Conservation (phyloP, 148 eudicot genomes). For the Vaccinium darrowii region DNA sequence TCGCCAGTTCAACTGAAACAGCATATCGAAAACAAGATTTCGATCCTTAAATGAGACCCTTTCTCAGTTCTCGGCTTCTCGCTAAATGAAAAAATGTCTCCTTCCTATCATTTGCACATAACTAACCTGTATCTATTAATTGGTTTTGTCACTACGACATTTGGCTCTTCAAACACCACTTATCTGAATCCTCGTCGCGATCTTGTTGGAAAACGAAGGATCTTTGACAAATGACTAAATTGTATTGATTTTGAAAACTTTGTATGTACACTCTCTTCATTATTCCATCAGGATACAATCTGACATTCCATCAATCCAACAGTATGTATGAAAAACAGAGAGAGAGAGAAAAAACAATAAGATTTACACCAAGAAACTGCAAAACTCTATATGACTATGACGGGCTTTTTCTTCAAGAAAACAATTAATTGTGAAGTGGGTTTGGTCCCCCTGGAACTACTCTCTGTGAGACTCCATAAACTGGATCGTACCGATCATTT, state of each 20-base stretch:
- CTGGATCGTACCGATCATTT: constrained; percentile 7
- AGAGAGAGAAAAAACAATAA: neutral
- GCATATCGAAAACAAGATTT: too few species aligned
- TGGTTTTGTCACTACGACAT: too few species aligned
- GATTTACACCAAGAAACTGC: constrained; percentile 15
- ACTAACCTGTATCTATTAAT: too few species aligned
- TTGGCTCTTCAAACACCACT: too few species aligned
- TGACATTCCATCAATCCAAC: constrained; percentile 10
- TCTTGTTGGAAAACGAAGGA: neutral
- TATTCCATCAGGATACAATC: neutral
- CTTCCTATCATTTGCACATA: too few species aligned
- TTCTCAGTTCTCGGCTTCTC: too few species aligned
- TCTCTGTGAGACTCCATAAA: constrained; percentile 39
- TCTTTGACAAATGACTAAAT: neutral
- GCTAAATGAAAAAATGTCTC: too few species aligned
- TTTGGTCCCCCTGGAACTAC: constrained; percentile 66
- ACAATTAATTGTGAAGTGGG: constrained; percentile 67
- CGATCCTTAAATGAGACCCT: too few species aligned
- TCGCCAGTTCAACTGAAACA: too few species aligned
- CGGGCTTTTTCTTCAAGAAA: constrained; percentile 13
- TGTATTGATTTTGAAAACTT: neutral
- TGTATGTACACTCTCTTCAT: neutral
- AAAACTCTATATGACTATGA: constrained; percentile 12
- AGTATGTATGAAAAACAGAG: neutral
- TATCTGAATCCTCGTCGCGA: too few species aligned